phyloP scores from a whole-genome alignment of 345 rosid genomes.

The Cardamine resedifolia region DNA sequence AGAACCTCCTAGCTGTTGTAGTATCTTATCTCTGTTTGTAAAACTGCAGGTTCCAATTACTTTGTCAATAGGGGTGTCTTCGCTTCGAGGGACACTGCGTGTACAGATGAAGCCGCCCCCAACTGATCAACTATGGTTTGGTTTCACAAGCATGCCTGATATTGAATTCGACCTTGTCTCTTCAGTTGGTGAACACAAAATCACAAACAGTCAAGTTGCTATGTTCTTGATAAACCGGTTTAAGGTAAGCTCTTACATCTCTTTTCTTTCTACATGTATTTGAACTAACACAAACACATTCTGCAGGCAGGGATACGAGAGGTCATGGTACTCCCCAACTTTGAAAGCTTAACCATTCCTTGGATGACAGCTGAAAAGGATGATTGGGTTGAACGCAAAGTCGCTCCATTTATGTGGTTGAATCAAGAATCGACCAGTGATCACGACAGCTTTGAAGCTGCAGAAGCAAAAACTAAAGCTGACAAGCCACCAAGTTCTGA shows the following conservation, averaged over 20 bases:
- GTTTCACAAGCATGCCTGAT: constrained; percentile 89
- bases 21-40: constrained; percentile 22
- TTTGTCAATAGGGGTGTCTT: constrained; percentile 71
- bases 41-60: constrained; percentile 76
- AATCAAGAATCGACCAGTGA: constrained; percentile 62
- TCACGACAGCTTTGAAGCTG: constrained; percentile 27
- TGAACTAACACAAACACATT: constrained; percentile 13
- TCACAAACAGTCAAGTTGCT: constrained; percentile 66
- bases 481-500: constrained; percentile 38
- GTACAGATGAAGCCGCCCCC: constrained; percentile 94
- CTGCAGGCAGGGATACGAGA: constrained; percentile 67
- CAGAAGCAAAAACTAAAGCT: constrained; percentile 44
- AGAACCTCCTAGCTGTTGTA: not conserved
- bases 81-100: constrained; percentile 78
- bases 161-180: constrained; percentile 74
- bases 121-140: constrained; percentile 91
- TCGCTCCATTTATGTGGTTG: constrained; percentile 88
- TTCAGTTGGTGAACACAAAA: constrained; percentile 84
- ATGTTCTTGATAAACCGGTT: constrained; percentile 68
- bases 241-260: constrained; percentile 53
- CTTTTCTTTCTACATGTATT: not conserved
- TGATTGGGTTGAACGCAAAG: constrained; percentile 76
- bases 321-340: constrained; percentile 89
- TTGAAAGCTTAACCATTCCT: constrained; percentile 70
- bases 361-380: constrained; percentile 89